Base-by-base conservation (phyloP, 192 early-diverging fungal genomes). In the Coemansia sp. region DNA sequence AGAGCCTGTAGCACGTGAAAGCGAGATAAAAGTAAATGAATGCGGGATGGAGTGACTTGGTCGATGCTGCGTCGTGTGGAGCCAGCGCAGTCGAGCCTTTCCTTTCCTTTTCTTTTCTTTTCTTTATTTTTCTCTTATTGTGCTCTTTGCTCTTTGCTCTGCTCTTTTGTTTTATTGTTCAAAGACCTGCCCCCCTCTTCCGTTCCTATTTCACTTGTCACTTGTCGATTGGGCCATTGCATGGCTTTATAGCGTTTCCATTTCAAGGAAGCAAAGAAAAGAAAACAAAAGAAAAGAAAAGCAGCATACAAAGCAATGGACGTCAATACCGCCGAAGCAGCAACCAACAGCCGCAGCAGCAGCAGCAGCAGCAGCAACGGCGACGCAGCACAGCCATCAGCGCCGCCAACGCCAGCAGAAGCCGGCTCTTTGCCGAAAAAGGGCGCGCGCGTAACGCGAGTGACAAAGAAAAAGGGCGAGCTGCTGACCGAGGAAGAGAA, bases 401-500 rank as follows among this genome's bases (percentile, higher is more conserved):
- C 51, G 36, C 22, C 48, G 22, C 30, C 30, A 30, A 20, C 16
- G 49, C 42, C 59, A 47, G 46, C 51, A 22, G n/a, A 60, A 45
- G 59, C 55, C 25, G 18, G 32, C 24, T 28, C 46, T n/a, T n/a
- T n/a, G n/a, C n/a, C n/a, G 2, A 59, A 66, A 18, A 66, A 53
- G 16, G 39, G 39, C 5, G 14, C 47, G n/a, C 48, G 58, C 1
- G 64, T 55, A 27, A 62, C 60, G 29, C 60, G 71, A 6, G 62
- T 65, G 34, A 54, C 72, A 8, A 80, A 80, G 45, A 70, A 71
- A 58, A 80, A 80, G 55, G 77, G 89, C 68, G 91, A 91, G 62
- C 69, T 93, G 47, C 73, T 95, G 58, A 88, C 94, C 1, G 94
- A 94, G 49, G 86, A 89, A n/a, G 90, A 94, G 56, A 95, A 95